Evolutionary conservation across 2,329 filamentous ascomycete species (phyloP).

Genomic region (Didymosphaeria variabile): DNA sequence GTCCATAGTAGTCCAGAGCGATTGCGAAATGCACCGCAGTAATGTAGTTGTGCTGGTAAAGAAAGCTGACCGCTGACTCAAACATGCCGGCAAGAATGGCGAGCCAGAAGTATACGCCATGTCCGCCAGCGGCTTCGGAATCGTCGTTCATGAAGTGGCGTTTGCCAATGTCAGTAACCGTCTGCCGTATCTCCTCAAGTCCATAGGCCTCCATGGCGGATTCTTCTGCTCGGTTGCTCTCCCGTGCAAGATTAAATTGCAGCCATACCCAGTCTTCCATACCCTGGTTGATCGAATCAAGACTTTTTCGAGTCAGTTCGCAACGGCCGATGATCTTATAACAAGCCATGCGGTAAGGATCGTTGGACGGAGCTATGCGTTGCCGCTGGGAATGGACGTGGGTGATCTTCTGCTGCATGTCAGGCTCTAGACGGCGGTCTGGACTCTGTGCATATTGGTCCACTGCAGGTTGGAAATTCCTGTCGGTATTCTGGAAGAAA

Average conservation of each 20-base stretch:
- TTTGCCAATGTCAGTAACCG: constrained; percentile 86
- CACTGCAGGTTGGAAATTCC: constrained; percentile 88
- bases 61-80: constrained; percentile 88
- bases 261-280: constrained; percentile 75
- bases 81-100: constrained; percentile 92
- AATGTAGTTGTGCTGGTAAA: constrained; percentile 90
- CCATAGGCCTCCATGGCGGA: constrained; percentile 70
- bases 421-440: constrained; percentile 78
- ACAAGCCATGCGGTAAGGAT: constrained; percentile 95
- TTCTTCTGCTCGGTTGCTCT: constrained; percentile 69
- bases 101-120: constrained; percentile 92
- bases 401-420: constrained; percentile 85
- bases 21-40: constrained; percentile 96
- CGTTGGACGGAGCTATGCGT: constrained; percentile 84
- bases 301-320: constrained; percentile 65
- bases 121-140: constrained; percentile 79
- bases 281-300: constrained; percentile 66
- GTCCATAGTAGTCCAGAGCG: constrained; percentile 73
- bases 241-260: constrained; percentile 70
- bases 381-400: constrained; percentile 88
- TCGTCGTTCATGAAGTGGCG: constrained; percentile 87
- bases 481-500: constrained; percentile 88
- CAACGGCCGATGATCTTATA: constrained; percentile 95
- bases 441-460: constrained; percentile 80
- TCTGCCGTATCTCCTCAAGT: constrained; percentile 75